Percentiles rank a stretch among this genome's conserved stretches.
These are phyloP conservation scores for Skeletonema tropicum DNA, from an alignment of 108 stramenopile genomes.

Conservation along the genomic window DNA sequence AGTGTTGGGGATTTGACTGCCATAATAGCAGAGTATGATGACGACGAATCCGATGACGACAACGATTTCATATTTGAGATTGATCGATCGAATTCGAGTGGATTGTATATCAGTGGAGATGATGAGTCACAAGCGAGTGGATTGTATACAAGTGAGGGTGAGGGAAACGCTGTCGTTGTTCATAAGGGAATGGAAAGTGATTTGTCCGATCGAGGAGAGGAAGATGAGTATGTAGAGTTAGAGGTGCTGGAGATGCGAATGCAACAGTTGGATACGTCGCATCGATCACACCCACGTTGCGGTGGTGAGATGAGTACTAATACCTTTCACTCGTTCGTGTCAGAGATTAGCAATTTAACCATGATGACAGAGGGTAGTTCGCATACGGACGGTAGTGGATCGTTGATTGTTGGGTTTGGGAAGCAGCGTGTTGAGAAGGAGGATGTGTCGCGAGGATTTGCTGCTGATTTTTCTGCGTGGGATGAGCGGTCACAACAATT, in stretches of 20 bases:
- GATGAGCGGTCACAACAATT: neutral
- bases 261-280: neutral
- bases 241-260: neutral
- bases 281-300: neutral
- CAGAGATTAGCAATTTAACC: neutral
- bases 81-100: neutral
- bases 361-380: neutral
- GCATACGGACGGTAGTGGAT: neutral
- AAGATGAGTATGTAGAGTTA: neutral
- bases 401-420: constrained; percentile 3
- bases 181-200: too few relatives aligned
- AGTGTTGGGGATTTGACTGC: constrained; percentile 24
- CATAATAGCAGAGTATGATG: neutral
- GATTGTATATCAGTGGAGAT: neutral
- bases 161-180: too few relatives aligned
- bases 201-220: too few relatives aligned
- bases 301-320: neutral
- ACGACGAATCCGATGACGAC: neutral
- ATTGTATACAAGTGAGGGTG: too few relatives aligned
- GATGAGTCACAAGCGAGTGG: neutral
- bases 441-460: constrained; percentile 1
- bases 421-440: neutral
- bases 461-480: constrained; percentile 5
- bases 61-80: neutral
- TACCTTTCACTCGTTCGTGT: neutral